Conservation (phyloP, 192 early-diverging fungal species). For the Helicostylum pulchrum region DNA sequence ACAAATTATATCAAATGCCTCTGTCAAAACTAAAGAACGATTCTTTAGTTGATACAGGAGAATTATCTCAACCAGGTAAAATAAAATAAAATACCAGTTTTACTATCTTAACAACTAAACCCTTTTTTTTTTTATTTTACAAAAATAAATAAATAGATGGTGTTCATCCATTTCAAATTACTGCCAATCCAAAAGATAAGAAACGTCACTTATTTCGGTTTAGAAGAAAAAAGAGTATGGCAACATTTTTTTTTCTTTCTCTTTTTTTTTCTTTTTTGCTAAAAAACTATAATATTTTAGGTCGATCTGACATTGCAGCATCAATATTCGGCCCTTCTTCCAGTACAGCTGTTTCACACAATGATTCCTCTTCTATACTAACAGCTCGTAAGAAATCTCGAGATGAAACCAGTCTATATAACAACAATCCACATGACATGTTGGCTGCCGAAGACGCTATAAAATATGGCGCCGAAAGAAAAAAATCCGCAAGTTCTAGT, state of each 20-base stretch:
- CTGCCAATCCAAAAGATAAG: slow-evolving; percentile 14
- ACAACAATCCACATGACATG: too few relatives aligned
- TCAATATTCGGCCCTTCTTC: slow-evolving; percentile 7
- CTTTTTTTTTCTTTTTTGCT: neutral
- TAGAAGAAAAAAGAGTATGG: slow-evolving; percentile 30
- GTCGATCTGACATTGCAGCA: slow-evolving; percentile 21
- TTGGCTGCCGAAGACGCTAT: too few relatives aligned
- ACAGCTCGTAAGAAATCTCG: slow-evolving; percentile 18
- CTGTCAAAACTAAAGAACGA: too few relatives aligned
- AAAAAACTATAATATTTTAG: slow-evolving; percentile 3
- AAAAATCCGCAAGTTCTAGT: neutral
- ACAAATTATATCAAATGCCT: too few relatives aligned
- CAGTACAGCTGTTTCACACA: neutral
- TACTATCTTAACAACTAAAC: too few relatives aligned
- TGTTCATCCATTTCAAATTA: slow-evolving; percentile 11
- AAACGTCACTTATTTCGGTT: slow-evolving; percentile 28
- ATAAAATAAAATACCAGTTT: too few relatives aligned
- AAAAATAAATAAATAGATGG: slow-evolving; percentile 4
- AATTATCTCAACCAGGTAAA: too few relatives aligned
- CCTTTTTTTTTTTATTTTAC: neutral
- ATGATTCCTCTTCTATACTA: neutral
- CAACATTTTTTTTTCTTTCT: neutral
- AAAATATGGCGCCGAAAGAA: neutral
- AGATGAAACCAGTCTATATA: slow-evolving; percentile 9
- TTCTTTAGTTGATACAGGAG: too few relatives aligned